Conservation (phyloP, 371 early-diverging fungal genomes). For the Mucor saturninus region DNA sequence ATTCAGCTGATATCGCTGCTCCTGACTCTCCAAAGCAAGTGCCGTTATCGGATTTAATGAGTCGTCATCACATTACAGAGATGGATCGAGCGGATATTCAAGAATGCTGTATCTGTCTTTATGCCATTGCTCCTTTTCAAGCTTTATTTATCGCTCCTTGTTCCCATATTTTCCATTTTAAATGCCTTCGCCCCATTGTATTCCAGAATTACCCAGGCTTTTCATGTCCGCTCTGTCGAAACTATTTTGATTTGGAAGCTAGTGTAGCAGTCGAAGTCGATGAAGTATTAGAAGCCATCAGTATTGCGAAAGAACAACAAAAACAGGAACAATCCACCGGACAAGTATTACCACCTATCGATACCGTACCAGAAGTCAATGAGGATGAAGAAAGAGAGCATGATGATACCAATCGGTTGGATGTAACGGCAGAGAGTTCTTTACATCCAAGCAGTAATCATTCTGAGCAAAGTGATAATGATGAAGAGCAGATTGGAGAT, state of each 20-base stretch:
- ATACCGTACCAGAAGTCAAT: slow-evolving; percentile 24
- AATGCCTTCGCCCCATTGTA: slow-evolving; percentile 76
- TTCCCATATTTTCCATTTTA: slow-evolving; percentile 91
- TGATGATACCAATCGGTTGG: background rate
- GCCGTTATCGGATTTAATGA: slow-evolving; percentile 14
- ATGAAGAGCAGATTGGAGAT: background rate
- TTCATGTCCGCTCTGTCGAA: slow-evolving; percentile 90
- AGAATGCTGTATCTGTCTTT: slow-evolving; percentile 95
- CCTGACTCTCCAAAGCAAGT: slow-evolving; percentile 5
- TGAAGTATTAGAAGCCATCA: slow-evolving; percentile 43
- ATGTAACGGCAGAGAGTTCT: slow-evolving; percentile 2
- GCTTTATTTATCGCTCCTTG: slow-evolving; percentile 92
- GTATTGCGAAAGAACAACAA: slow-evolving; percentile 19
- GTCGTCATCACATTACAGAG: slow-evolving; percentile 13
- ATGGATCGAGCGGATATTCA: slow-evolving; percentile 24
- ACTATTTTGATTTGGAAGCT: slow-evolving; percentile 89
- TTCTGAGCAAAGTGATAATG: slow-evolving; percentile 1
- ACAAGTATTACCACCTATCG: slow-evolving; percentile 6
- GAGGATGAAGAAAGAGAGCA: slow-evolving; percentile 18
- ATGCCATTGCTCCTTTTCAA: slow-evolving; percentile 86
- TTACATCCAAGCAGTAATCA: slow-evolving; percentile 2
- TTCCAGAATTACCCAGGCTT: slow-evolving; percentile 70
- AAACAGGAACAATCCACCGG: slow-evolving; percentile 6
- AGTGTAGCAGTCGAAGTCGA: slow-evolving; percentile 68
- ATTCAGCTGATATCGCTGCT: slow-evolving; percentile 1